These are phyloP conservation scores for Tolypocladium pustulatum DNA, from an alignment of 2,329 filamentous ascomycete species.

Conservation along the genomic window DNA sequence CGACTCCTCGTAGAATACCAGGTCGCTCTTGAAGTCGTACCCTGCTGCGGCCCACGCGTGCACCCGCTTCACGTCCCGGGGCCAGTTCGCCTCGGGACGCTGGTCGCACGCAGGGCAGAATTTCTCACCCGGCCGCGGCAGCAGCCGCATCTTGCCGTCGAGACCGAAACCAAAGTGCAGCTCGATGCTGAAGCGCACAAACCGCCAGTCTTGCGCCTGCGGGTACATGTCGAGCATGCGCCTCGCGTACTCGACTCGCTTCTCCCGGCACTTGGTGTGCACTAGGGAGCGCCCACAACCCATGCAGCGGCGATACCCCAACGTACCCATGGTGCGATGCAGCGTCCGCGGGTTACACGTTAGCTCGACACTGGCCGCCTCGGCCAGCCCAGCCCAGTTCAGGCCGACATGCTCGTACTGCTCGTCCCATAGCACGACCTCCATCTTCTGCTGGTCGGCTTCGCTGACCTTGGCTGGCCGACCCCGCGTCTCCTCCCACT, in stretches of 20 bases:
- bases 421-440: constrained; percentile 25
- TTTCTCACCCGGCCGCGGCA: constrained; percentile 23
- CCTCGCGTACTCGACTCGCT: constrained; percentile 21
- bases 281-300: constrained; percentile 17
- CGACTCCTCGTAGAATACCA: constrained; percentile 25
- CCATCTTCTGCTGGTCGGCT: constrained; percentile 24
- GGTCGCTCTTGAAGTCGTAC: constrained; percentile 25
- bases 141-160: constrained; percentile 23
- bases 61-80: constrained; percentile 20
- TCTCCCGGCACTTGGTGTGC: constrained; percentile 20
- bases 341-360: constrained; percentile 23
- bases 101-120: constrained; percentile 17
- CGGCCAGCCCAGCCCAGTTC: constrained; percentile 23
- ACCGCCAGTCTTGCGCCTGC: constrained; percentile 19
- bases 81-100: constrained; percentile 16
- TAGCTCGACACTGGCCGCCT: constrained; percentile 20
- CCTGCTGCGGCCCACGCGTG: constrained; percentile 25
- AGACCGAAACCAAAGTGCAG: constrained; percentile 27
- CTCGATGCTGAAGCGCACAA: constrained; percentile 24
- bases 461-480: constrained; percentile 23
- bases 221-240: constrained; percentile 21
- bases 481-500: constrained; percentile 27
- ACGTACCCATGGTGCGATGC: constrained; percentile 25
- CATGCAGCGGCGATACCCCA: constrained; percentile 24
- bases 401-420: constrained; percentile 18